A percentile compares a stretch with the other conserved stretches of the same genome.
phyloP scores from a whole-genome alignment of 176 grass and related monocot species.

The Urochloa ruziziensis region DNA sequence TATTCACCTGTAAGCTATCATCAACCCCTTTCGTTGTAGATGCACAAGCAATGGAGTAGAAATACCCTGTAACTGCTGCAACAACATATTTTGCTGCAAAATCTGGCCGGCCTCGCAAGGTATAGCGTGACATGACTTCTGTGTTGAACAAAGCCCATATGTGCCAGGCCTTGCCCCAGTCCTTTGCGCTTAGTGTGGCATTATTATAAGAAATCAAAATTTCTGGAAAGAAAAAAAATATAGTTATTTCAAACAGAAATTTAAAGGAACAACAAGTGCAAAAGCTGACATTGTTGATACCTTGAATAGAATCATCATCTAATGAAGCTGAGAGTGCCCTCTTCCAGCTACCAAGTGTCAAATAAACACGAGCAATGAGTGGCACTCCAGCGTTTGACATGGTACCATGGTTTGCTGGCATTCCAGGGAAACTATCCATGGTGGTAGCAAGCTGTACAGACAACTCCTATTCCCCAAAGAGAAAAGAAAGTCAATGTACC shows the following conservation, averaged over 20 bases:
- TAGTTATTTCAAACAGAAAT: slow-evolving; percentile 10
- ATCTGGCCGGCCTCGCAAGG: slow-evolving; percentile 63
- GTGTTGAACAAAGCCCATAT: slow-evolving; percentile 98
- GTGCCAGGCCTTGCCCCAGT: slow-evolving; percentile 97
- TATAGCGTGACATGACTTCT: slow-evolving; percentile 96
- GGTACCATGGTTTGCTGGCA: slow-evolving; percentile 31
- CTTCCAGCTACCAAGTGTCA: slow-evolving; percentile 94
- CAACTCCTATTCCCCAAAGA: slow-evolving; percentile 57
- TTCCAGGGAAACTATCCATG: slow-evolving; percentile 52
- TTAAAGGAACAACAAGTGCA: slow-evolving; percentile 1
- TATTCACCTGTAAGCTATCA: slow-evolving; percentile 91
- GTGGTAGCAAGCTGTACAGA: slow-evolving; percentile 62
- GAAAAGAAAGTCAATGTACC: slow-evolving; percentile 5
- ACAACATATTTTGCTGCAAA: slow-evolving; percentile 87
- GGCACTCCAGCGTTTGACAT: slow-evolving; percentile 59
- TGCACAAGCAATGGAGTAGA: slow-evolving; percentile 91
- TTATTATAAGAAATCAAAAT: slow-evolving; percentile 85
- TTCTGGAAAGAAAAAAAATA: slow-evolving; percentile 45
- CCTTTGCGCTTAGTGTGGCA: slow-evolving; percentile 81
- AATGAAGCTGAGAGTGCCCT: slow-evolving; percentile 81
- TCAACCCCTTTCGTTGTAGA: slow-evolving; percentile 96
- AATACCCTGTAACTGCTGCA: slow-evolving; percentile 94
- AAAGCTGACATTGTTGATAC: slow-evolving; percentile 38
- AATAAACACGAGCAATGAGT: slow-evolving; percentile 90
- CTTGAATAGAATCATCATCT: slow-evolving; percentile 90